phyloP scores from a whole-genome alignment of 192 early-diverging fungal species.

The Backusella parvicylindrica region DNA sequence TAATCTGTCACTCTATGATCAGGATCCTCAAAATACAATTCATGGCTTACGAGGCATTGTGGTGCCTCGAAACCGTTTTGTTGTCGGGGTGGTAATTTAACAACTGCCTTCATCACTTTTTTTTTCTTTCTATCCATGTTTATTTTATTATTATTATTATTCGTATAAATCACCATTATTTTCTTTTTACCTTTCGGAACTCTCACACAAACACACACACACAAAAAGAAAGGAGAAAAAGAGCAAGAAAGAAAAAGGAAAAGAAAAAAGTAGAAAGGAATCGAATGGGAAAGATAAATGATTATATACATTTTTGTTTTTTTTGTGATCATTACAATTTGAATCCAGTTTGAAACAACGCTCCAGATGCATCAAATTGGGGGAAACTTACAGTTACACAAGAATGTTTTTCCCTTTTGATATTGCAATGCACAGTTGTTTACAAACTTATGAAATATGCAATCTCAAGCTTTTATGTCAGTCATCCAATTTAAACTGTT shows the following conservation, averaged over 20 bases:
- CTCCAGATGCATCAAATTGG: not conserved
- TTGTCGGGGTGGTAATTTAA: constrained; percentile 7
- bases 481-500: not conserved
- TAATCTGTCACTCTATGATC: constrained; percentile 1
- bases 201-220: not conserved
- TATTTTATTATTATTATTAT: not conserved
- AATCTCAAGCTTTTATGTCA: not conserved
- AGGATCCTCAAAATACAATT: constrained; percentile 5
- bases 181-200: not conserved
- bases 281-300: constrained; percentile 3
- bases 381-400: not conserved
- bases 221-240: not conserved
- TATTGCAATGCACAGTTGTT: constrained; percentile 2
- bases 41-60: not conserved
- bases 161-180: too few species aligned
- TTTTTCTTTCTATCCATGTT: not conserved
- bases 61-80: not conserved
- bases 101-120: not conserved
- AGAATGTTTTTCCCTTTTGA: constrained; percentile 2
- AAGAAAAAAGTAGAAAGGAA: not conserved
- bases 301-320: constrained; percentile 1
- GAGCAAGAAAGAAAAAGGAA: not conserved
- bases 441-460: not conserved
- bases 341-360: constrained; percentile 3
- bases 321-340: constrained; percentile 1